phyloP scores from a whole-genome alignment of 768 basidiomycete species.

The Lyophyllum decastes region DNA sequence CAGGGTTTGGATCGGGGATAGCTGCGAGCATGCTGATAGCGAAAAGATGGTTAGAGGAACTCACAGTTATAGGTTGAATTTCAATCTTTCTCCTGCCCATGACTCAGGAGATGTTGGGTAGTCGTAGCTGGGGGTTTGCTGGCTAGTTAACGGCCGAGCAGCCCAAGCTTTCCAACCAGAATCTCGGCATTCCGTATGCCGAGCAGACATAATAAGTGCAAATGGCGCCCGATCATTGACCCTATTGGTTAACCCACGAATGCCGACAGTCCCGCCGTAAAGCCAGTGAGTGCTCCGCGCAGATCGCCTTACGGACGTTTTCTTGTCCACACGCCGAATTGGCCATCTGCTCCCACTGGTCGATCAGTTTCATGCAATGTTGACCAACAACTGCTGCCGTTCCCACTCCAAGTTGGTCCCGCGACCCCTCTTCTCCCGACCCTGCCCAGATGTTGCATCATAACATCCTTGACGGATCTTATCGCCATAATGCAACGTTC shows the following conservation, averaged over 20 bases:
- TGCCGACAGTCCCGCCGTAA: slow-evolving; percentile 8
- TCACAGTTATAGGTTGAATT: slow-evolving; percentile 75
- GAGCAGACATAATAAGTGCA: slow-evolving; percentile 9
- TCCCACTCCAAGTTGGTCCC: slow-evolving; percentile 11
- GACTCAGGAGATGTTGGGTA: slow-evolving; percentile 15
- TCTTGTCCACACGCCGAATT: background rate
- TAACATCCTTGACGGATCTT: slow-evolving; percentile 12
- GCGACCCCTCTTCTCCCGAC: slow-evolving; percentile 6
- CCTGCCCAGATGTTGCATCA: background rate
- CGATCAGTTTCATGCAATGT: slow-evolving; percentile 3
- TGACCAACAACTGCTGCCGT: background rate
- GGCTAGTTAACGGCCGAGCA: slow-evolving; percentile 12
- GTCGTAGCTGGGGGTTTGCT: slow-evolving; percentile 25
- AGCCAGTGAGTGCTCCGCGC: background rate
- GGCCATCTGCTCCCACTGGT: slow-evolving; percentile 11
- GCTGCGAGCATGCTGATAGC: slow-evolving; percentile 19
- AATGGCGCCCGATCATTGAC: slow-evolving; percentile 5
- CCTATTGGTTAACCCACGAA: slow-evolving; percentile 4
- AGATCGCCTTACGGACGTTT: slow-evolving; percentile 9
- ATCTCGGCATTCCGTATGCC: slow-evolving; percentile 10
- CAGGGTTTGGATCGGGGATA: slow-evolving; percentile 17
- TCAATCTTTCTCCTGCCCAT: slow-evolving; percentile 81
- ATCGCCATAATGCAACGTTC: slow-evolving; percentile 1
- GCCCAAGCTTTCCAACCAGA: slow-evolving; percentile 8
- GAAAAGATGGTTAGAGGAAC: slow-evolving; percentile 29